Conservation (phyloP, 1,284 basidiomycete species). For the Pascua sp. region DNA sequence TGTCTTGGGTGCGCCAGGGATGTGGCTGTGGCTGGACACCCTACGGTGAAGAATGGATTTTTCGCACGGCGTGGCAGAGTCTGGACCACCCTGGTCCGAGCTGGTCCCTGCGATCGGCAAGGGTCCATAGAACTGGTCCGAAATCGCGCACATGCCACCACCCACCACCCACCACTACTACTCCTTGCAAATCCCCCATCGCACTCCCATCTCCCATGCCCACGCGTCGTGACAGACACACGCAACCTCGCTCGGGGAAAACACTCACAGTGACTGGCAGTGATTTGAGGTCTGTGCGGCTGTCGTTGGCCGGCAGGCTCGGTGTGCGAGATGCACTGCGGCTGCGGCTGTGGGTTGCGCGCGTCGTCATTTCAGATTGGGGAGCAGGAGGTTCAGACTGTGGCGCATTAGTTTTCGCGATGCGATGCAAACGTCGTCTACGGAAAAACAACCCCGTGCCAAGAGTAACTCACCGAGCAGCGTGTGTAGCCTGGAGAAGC, state of each 20-base stretch:
- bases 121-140: too few relatives aligned
- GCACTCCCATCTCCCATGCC: not conserved
- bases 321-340: constrained; percentile 15
- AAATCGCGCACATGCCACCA: too few relatives aligned
- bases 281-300: constrained; percentile 14
- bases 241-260: too few relatives aligned
- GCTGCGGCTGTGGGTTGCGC: constrained; percentile 5
- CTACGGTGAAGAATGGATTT: too few relatives aligned
- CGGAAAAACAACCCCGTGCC: not conserved
- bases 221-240: not conserved
- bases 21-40: too few relatives aligned
- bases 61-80: too few relatives aligned
- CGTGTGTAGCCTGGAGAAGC: not conserved
- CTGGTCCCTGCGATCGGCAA: too few relatives aligned
- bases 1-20: too few relatives aligned
- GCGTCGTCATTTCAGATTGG: not conserved
- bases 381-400: constrained; percentile 14
- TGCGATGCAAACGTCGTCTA: not conserved
- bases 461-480: constrained; percentile 12
- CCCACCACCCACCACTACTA: too few relatives aligned
- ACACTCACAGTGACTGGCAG: constrained; percentile 20
- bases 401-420: not conserved
- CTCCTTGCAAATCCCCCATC: not conserved
- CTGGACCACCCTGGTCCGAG: too few relatives aligned
- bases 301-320: constrained; percentile 9